These are phyloP conservation scores for Arthrobotrys iridis DNA, from an alignment of 2,329 filamentous ascomycete species.

Conservation along the genomic window DNA sequence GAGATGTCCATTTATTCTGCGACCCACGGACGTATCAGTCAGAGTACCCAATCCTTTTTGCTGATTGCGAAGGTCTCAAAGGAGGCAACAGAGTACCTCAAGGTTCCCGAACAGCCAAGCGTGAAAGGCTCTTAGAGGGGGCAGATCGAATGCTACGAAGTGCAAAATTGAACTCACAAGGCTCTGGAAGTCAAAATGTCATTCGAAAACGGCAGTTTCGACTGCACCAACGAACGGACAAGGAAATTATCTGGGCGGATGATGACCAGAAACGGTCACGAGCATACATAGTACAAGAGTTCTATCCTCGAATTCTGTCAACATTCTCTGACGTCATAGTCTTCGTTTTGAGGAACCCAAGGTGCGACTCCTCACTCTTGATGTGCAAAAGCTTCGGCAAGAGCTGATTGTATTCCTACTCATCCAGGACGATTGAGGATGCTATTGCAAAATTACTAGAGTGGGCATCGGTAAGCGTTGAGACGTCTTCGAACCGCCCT, in stretches of 20 bases:
- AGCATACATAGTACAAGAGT: conserved; percentile 62
- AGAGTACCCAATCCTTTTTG: conserved; percentile 53
- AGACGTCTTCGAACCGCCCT: conserved; percentile 69
- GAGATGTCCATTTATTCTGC: conserved; percentile 55
- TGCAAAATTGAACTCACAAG: background rate
- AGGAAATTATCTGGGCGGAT: conserved; percentile 59
- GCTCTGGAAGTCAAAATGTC: background rate
- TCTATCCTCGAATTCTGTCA: conserved; percentile 64
- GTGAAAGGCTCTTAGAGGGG: no score
- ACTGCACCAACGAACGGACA: background rate
- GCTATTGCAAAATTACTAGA: conserved; percentile 64
- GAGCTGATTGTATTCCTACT: no score
- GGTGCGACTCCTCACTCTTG: no score
- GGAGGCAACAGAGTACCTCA: conserved; percentile 19
- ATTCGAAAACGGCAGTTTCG: no score
- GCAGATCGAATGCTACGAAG: no score
- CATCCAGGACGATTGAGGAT: conserved; percentile 61
- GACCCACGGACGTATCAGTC: conserved; percentile 51
- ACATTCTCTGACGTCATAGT: conserved; percentile 65
- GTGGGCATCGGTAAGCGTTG: conserved; percentile 66
- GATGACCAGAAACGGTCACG: conserved; percentile 60
- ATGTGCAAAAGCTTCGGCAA: no score
- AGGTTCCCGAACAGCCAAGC: background rate
- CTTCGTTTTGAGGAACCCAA: conserved; percentile 63
- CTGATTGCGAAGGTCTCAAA: conserved; percentile 54